Evolutionary conservation across 2,329 filamentous ascomycete genomes (phyloP).

Genomic region (Calonectria pseudoreteaudii): DNA sequence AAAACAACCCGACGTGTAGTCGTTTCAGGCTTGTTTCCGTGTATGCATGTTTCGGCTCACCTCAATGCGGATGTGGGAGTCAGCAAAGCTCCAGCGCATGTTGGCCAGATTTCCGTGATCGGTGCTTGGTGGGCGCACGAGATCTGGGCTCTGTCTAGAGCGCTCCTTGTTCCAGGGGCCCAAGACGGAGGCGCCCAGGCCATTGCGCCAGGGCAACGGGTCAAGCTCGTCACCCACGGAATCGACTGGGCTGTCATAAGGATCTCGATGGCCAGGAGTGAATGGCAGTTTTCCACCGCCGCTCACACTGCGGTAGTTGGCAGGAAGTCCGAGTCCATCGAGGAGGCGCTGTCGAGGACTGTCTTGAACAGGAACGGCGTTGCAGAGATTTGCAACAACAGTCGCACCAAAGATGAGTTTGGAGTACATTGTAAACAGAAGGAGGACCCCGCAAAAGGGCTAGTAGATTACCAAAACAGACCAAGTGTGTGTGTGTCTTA

Average conservation of each 20-base stretch:
- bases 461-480: background rate
- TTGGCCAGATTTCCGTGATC: conserved; percentile 78
- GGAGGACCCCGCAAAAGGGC: background rate
- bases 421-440: conserved; percentile 31
- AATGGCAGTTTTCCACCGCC: conserved; percentile 61
- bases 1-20: background rate
- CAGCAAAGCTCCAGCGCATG: conserved; percentile 78
- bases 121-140: conserved; percentile 78
- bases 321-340: conserved; percentile 60
- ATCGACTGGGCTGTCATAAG: conserved; percentile 73
- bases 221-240: conserved; percentile 69
- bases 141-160: conserved; percentile 76
- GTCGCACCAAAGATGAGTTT: conserved; percentile 23
- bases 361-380: conserved; percentile 52
- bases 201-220: conserved; percentile 74
- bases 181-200: conserved; percentile 73
- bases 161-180: conserved; percentile 78
- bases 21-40: background rate
- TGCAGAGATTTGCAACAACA: conserved; percentile 29
- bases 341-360: conserved; percentile 67
- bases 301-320: conserved; percentile 53
- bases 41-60: conserved; percentile 49
- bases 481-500: conserved; percentile 8
- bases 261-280: conserved; percentile 69
- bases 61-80: conserved; percentile 73